Evolutionary conservation across 495 filamentous ascomycete species (phyloP), one percentile per base, ranked within the genome.

Genomic region (Jackrogersella multiformis): DNA sequence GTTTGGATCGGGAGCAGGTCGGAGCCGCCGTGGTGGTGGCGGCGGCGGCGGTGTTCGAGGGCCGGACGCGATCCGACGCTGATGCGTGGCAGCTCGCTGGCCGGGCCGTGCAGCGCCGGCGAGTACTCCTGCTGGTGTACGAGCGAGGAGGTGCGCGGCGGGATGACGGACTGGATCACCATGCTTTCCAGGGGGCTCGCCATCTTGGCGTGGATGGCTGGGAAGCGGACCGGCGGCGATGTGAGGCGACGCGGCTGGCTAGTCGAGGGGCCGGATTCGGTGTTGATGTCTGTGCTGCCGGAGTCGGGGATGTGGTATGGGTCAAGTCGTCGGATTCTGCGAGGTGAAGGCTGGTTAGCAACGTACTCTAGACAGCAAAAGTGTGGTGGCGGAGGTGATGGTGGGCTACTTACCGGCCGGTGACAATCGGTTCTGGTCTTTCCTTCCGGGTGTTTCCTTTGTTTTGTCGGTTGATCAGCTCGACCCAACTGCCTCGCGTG

Each of bases 91-190:
- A 41, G 52, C 2, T 8, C 16, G 5, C 9, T 20, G 32, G 51
- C 51, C 13, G 53, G 38, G 0, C 8, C 53, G 35, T 16, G 53
- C 20, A 44, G 53, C 6, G 51, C 34, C 3, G 32, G 7, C 26
- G 26, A 30, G 42, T 42, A 20, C 38, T 42, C 9, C 9, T 13
- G 42, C 20, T 51, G 20, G 57, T 42, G 23, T 5, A 42, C 23
- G 15, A 65, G 42, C 0, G 62, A 65, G 2, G 62, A 65, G 28
- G 26, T 12, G 5, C 62, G 62, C 9, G 12, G 24, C 0, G 62
- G 62, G 45, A 65, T 59, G 0, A 65, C 1, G 0, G 44, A 15
- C 12, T 34, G 1, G 45, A 58, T 65, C 0, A 58, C 38, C 1
- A 9, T 13, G n/a, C 54, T 56, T 18, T 52, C 38, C 4, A 57